Conservation (phyloP, 2,329 filamentous ascomycete species). For the Fusarium cicatricum region DNA sequence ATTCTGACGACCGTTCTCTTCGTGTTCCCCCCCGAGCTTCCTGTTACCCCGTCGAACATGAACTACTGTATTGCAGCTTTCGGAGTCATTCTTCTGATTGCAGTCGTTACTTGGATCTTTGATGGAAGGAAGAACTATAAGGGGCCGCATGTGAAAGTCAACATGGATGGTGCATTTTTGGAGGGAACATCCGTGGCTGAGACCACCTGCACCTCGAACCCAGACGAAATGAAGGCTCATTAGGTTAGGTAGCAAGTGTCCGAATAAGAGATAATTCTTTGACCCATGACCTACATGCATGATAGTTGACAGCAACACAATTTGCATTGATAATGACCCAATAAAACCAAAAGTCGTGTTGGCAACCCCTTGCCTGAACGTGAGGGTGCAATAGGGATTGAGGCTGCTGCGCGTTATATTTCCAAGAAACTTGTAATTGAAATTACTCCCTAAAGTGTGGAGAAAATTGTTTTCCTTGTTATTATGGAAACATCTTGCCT, state of each 20-base stretch:
- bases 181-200: constrained; percentile 32
- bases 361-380: too few species aligned
- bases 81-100: constrained; percentile 56
- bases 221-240: constrained; percentile 19
- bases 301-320: too few species aligned
- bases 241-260: neutral
- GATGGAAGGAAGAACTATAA: constrained; percentile 59
- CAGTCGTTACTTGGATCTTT: constrained; percentile 55
- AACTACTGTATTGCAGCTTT: constrained; percentile 63
- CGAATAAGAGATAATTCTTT: too few species aligned
- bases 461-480: too few species aligned
- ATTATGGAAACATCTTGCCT: too few species aligned
- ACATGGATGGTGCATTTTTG: constrained; percentile 19
- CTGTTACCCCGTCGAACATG: constrained; percentile 73
- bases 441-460: too few species aligned
- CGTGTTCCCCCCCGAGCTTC: constrained; percentile 74
- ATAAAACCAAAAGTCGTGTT: too few species aligned
- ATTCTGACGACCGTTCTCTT: constrained; percentile 78
- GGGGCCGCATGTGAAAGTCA: constrained; percentile 44
- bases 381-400: too few species aligned
- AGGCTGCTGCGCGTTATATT: too few species aligned
- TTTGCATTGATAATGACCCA: too few species aligned
- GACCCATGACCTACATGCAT: too few species aligned
- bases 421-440: too few species aligned
- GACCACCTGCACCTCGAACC: constrained; percentile 28